Percentiles rank a stretch among this genome's conserved stretches.
Evolutionary conservation across 768 basidiomycete genomes (phyloP).

Genomic region (Pulveroboletus sp.): DNA sequence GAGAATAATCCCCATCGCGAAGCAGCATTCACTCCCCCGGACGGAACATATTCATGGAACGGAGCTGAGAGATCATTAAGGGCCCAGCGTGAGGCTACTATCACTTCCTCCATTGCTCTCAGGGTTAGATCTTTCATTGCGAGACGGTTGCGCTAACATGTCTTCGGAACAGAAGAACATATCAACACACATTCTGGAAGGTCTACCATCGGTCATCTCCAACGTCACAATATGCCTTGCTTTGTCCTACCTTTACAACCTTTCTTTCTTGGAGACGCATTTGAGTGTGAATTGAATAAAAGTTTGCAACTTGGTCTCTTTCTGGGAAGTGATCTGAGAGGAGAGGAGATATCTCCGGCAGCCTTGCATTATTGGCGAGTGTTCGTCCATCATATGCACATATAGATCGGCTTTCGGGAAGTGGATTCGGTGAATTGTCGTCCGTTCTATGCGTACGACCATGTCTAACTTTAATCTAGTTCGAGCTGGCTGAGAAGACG

Average conservation of each 20-base stretch:
- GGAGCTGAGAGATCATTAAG: constrained; percentile 78
- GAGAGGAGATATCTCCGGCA: constrained; percentile 31
- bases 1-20: constrained; percentile 31
- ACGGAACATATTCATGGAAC: constrained; percentile 60
- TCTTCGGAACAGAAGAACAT: constrained; percentile 63
- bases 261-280: constrained; percentile 79
- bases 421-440: constrained; percentile 40
- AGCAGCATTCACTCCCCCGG: constrained; percentile 40
- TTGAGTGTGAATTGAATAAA: constrained; percentile 54
- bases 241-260: constrained; percentile 82
- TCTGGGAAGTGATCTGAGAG: constrained; percentile 71
- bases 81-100: constrained; percentile 66
- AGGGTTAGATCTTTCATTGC: constrained; percentile 44
- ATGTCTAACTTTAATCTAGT: constrained; percentile 35
- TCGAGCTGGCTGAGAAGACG: constrained; percentile 85
- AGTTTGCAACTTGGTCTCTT: constrained; percentile 74
- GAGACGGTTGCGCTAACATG: constrained; percentile 9
- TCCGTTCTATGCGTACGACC: not conserved
- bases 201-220: constrained; percentile 57
- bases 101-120: constrained; percentile 72
- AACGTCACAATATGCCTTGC: constrained; percentile 52
- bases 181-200: constrained; percentile 78
- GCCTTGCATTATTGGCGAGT: constrained; percentile 10
- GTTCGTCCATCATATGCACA: constrained; percentile 28
- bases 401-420: constrained; percentile 72